Conservation (phyloP, 495 filamentous ascomycete species). For the Endocarpon pusillum region DNA sequence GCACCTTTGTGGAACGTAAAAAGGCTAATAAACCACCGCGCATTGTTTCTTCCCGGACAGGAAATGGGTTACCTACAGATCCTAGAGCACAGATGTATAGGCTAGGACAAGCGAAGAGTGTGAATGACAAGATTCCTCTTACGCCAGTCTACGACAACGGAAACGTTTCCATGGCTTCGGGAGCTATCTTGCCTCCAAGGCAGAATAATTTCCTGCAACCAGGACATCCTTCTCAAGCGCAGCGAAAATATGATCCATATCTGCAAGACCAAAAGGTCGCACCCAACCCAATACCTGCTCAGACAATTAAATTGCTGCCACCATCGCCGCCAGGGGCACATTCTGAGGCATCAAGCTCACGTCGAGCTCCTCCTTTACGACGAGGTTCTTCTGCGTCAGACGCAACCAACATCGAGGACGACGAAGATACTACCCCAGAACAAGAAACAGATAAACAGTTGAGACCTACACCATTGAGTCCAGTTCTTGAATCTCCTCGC, state of each 20-base stretch:
- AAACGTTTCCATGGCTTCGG: neutral
- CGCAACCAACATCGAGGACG: neutral
- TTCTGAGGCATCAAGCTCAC: neutral
- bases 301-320: too few relatives aligned
- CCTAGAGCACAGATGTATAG: slow-evolving; percentile 1
- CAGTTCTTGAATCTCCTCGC: slow-evolving; percentile 1
- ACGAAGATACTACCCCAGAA: too few relatives aligned
- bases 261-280: neutral
- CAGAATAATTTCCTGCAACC: too few relatives aligned
- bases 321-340: too few relatives aligned
- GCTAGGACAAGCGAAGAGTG: neutral
- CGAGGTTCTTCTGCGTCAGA: neutral
- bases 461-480: neutral
- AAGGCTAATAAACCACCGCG: neutral
- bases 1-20: too few relatives aligned
- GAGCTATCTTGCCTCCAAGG: neutral
- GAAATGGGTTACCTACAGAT: neutral
- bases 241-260: neutral
- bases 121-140: neutral
- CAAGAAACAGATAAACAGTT: neutral
- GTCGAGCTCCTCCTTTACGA: neutral
- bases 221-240: too few relatives aligned
- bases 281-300: neutral
- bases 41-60: neutral
- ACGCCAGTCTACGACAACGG: slow-evolving; percentile 1